Conservation (phyloP, 2,329 filamentous ascomycete species). For the Fusarium multiceps region DNA sequence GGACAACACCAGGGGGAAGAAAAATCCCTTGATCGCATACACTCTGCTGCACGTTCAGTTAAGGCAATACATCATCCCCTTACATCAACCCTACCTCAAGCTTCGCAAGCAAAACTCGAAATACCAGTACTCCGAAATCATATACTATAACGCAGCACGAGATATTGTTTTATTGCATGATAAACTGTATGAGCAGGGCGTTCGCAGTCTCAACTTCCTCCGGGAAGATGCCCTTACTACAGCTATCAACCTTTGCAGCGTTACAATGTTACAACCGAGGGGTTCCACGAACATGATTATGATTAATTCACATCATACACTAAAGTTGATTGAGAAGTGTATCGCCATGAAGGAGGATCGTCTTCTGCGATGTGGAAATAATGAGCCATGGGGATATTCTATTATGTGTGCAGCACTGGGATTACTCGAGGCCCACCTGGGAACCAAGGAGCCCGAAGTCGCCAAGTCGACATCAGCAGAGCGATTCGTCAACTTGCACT, state of each 20-base stretch:
- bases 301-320: slow-evolving; percentile 69
- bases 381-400: slow-evolving; percentile 72
- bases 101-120: slow-evolving; percentile 69
- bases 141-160: slow-evolving; percentile 71
- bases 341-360: slow-evolving; percentile 70
- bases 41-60: slow-evolving; percentile 71
- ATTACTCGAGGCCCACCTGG: slow-evolving; percentile 68
- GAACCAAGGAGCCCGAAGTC: slow-evolving; percentile 65
- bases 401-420: slow-evolving; percentile 72
- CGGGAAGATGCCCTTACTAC: slow-evolving; percentile 70
- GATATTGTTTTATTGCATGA: slow-evolving; percentile 72
- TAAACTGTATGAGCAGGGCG: slow-evolving; percentile 68
- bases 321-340: slow-evolving; percentile 71
- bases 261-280: slow-evolving; percentile 69
- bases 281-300: slow-evolving; percentile 71
- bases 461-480: slow-evolving; percentile 70
- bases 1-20: slow-evolving; percentile 54
- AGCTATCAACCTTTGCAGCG: slow-evolving; percentile 70
- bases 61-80: slow-evolving; percentile 69
- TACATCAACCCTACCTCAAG: slow-evolving; percentile 70
- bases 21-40: slow-evolving; percentile 68
- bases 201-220: slow-evolving; percentile 69
- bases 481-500: slow-evolving; percentile 69
- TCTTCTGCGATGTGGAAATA: slow-evolving; percentile 70
- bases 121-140: slow-evolving; percentile 71